Evolutionary conservation across 495 filamentous ascomycete genomes (phyloP).

Genomic region (Aspergillus coremiiformis): DNA sequence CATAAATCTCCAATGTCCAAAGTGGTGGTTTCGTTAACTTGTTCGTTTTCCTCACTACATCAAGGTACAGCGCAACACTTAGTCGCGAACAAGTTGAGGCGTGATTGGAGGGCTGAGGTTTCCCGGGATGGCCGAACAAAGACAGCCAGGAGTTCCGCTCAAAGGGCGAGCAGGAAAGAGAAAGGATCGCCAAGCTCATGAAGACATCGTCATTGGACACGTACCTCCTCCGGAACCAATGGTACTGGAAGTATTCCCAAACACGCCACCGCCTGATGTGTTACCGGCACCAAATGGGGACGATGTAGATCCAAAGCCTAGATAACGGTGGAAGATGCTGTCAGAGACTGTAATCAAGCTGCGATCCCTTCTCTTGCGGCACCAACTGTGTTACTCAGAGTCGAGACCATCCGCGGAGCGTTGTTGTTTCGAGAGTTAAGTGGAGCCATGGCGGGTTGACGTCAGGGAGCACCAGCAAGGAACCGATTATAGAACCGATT

Average conservation of each 20-base stretch:
- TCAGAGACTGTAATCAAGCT: conserved; percentile 36
- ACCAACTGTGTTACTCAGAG: conserved; percentile 23
- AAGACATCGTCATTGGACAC: conserved; percentile 28
- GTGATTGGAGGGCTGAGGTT: neutral
- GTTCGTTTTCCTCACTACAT: neutral
- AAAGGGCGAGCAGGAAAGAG: conserved; percentile 10
- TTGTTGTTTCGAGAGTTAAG: conserved; percentile 9
- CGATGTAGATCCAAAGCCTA: conserved; percentile 53
- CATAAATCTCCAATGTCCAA: conserved; percentile 5
- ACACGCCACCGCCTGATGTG: conserved; percentile 32
- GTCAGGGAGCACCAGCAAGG: conserved; percentile 30
- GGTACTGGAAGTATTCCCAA: conserved; percentile 43
- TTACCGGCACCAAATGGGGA: conserved; percentile 31
- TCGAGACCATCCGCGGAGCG: conserved; percentile 23
- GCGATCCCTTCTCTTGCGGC: conserved; percentile 40
- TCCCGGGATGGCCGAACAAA: neutral
- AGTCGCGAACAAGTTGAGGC: neutral
- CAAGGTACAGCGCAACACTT: neutral
- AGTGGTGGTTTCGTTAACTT: neutral
- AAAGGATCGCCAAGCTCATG: conserved; percentile 29
- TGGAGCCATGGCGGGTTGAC: conserved; percentile 29
- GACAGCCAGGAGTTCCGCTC: conserved; percentile 5
- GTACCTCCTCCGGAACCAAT: conserved; percentile 54
- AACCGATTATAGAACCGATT: conserved; percentile 14
- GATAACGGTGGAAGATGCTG: conserved; percentile 36